These are phyloP conservation scores for Saturnispora gosingensis DNA, from an alignment of 805 yeast species.

Conservation along the genomic window DNA sequence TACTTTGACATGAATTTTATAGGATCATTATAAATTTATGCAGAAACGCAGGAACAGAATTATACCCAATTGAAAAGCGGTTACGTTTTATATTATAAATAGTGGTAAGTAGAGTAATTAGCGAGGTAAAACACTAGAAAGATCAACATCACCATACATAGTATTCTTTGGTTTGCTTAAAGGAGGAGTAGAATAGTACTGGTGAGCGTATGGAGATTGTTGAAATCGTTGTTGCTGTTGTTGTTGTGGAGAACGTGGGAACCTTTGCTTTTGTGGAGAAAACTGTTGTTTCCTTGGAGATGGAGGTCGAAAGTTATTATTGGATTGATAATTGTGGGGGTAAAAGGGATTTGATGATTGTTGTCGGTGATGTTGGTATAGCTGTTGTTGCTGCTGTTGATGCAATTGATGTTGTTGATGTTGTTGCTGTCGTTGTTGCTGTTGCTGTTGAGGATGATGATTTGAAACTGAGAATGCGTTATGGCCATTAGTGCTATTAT, in stretches of 20 bases:
- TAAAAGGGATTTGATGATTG: neutral
- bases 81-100: neutral
- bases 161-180: conserved; percentile 1
- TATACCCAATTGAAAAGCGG: neutral
- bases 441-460: too few species aligned
- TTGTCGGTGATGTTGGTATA: neutral
- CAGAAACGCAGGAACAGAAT: neutral
- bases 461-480: too few species aligned
- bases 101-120: neutral
- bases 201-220: neutral
- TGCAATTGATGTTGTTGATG: neutral
- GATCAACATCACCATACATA: conserved; percentile 7
- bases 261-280: neutral
- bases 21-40: neutral
- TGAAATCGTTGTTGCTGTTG: neutral
- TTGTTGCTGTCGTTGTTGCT: neutral
- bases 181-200: neutral
- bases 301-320: neutral
- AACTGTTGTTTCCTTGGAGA: neutral
- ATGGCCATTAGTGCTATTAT: neutral
- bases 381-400: neutral
- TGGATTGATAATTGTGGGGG: neutral
- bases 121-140: conserved; percentile 9
- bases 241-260: neutral
- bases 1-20: neutral